A percentile compares a stretch with the other conserved stretches of the same genome.
Conservation (phyloP, 768 basidiomycete species). For the Hirschioporus abietinus region DNA sequence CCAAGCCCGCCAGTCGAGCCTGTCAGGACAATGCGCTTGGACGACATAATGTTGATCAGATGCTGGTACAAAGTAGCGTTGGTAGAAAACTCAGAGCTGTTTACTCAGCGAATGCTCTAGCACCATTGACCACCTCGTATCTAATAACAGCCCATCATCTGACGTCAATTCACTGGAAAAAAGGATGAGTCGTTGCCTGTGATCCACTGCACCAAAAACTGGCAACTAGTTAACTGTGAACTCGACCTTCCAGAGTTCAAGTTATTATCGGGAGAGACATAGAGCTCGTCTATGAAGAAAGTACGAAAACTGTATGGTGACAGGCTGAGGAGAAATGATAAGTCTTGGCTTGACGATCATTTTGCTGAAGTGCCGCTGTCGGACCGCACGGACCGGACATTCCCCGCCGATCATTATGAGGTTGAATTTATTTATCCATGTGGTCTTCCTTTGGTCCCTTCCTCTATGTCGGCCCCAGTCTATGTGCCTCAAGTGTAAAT, state of each 20-base stretch:
- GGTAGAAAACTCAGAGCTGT: too few species aligned
- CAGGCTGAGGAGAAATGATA: background rate
- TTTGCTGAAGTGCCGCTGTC: background rate
- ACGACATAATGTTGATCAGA: background rate
- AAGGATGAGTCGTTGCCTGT: too few species aligned
- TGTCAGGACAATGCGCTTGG: slow-evolving; percentile 28
- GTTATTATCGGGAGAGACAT: background rate
- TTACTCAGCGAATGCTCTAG: background rate
- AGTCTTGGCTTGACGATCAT: too few species aligned
- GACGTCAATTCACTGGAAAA: too few species aligned
- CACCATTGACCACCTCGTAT: too few species aligned
- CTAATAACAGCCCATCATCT: too few species aligned
- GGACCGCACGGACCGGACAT: background rate
- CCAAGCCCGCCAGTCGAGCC: slow-evolving; percentile 33
- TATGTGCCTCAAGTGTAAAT: background rate
- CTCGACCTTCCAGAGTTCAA: too few species aligned
- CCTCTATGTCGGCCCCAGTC: background rate
- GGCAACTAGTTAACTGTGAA: too few species aligned
- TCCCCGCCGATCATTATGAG: background rate
- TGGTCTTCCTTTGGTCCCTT: background rate
- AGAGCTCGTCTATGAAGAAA: background rate
- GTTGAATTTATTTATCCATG: background rate
- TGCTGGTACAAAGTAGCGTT: background rate
- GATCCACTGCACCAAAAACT: too few species aligned
- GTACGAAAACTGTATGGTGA: background rate